These are phyloP conservation scores for Didymosphaeria variabile DNA, from an alignment of 2,329 filamentous ascomycete species.

Conservation along the genomic window DNA sequence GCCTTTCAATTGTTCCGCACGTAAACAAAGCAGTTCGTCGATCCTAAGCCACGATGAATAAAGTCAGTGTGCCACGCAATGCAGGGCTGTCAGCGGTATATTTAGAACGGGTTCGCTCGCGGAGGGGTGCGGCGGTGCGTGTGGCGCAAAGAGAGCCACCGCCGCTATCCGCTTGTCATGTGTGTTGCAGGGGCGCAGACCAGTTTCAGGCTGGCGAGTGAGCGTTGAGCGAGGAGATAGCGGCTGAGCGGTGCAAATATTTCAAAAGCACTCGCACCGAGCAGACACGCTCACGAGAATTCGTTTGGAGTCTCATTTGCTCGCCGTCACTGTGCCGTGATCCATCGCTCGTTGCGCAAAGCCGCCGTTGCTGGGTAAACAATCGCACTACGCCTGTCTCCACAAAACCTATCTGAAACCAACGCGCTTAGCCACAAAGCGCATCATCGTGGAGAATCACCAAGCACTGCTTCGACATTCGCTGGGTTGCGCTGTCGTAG, in stretches of 20 bases:
- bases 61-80: slow-evolving; percentile 12
- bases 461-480: slow-evolving; percentile 28
- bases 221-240: slow-evolving; percentile 1
- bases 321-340: background rate
- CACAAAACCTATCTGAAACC: slow-evolving; percentile 46
- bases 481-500: slow-evolving; percentile 21
- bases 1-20: no score
- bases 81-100: slow-evolving; percentile 7
- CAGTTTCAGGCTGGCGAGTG: slow-evolving; percentile 13
- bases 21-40: no score
- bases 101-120: slow-evolving; percentile 13
- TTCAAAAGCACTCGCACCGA: slow-evolving; percentile 3
- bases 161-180: background rate
- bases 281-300: background rate
- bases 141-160: slow-evolving; percentile 1
- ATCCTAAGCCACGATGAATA: no score
- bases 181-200: slow-evolving; percentile 7
- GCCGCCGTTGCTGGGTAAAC: slow-evolving; percentile 45
- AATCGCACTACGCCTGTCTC: slow-evolving; percentile 26
- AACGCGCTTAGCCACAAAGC: slow-evolving; percentile 28
- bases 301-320: slow-evolving; percentile 8
- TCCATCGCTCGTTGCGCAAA: slow-evolving; percentile 13
- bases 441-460: slow-evolving; percentile 29
- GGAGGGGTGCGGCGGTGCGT: slow-evolving; percentile 19
- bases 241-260: slow-evolving; percentile 1